Evolutionary conservation across 495 filamentous ascomycete species (phyloP).

Genomic region (Penicillium egyptiacum): DNA sequence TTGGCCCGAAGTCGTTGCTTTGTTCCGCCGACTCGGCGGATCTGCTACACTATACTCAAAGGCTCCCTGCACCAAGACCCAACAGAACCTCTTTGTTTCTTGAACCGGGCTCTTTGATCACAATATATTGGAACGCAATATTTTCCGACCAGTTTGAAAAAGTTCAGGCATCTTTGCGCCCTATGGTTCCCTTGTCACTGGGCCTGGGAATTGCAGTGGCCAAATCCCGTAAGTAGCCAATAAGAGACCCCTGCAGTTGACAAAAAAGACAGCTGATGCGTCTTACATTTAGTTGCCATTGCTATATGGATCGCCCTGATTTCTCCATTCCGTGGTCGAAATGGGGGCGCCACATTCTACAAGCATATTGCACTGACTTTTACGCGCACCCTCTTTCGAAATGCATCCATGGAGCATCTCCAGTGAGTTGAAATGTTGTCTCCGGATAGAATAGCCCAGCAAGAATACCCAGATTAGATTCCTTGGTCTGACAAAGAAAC

Average conservation of each 20-base stretch:
- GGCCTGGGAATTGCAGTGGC: background rate
- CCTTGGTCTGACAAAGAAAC: background rate
- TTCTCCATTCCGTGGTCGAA: background rate
- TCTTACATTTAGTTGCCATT: background rate
- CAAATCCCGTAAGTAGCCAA: constrained; percentile 4
- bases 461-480: background rate
- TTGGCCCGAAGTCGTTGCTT: background rate
- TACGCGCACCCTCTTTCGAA: background rate
- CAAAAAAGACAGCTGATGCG: background rate
- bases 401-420: background rate
- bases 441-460: background rate
- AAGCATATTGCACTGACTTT: background rate
- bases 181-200: background rate
- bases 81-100: background rate
- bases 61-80: background rate
- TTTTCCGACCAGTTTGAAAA: background rate
- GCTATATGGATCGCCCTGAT: background rate
- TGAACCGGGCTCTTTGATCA: no score
- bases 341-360: background rate
- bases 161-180: background rate
- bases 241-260: background rate
- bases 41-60: background rate
- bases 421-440: background rate
- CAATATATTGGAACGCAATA: background rate
- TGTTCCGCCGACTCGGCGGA: background rate